A percentile compares a stretch with the other conserved stretches of the same genome.
phyloP scores from a whole-genome alignment of 768 basidiomycete species.

The Termitomyces sp. region DNA sequence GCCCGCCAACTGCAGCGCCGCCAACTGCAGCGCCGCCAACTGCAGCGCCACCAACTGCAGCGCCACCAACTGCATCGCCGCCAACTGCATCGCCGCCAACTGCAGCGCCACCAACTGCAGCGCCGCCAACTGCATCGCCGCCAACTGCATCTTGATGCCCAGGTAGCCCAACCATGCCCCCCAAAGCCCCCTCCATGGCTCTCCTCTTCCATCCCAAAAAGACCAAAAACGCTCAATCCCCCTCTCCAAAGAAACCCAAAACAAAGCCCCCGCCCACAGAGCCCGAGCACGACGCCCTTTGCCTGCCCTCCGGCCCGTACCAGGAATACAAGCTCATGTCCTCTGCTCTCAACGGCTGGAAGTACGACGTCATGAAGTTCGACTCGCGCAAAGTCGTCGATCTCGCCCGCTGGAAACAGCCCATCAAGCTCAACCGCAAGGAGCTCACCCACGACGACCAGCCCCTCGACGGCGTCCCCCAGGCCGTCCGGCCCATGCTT shows the following conservation, averaged over 20 bases:
- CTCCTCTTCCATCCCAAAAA: conserved; percentile 69
- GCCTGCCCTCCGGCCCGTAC: conserved; percentile 62
- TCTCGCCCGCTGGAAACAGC: conserved; percentile 59
- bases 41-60: no score
- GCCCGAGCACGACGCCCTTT: conserved; percentile 44
- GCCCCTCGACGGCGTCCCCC: conserved; percentile 27
- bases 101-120: no score
- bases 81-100: no score
- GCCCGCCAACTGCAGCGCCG: no score
- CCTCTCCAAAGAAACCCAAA: conserved; percentile 34
- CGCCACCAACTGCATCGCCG: no score
- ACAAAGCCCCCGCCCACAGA: conserved; percentile 29
- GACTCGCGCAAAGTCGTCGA: conserved; percentile 70
- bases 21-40: no score
- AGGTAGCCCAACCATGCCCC: conserved; percentile 29
- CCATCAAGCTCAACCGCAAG: conserved; percentile 86
- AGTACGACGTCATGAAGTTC: conserved; percentile 92
- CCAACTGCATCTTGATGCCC: conserved; percentile 12
- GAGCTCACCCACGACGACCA: conserved; percentile 54
- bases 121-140: no score
- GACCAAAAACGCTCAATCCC: conserved; percentile 26
- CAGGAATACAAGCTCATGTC: conserved; percentile 78
- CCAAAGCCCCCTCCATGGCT: conserved; percentile 33
- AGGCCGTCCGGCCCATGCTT: conserved; percentile 67
- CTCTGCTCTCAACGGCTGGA: conserved; percentile 79